Percentiles rank a stretch among this genome's conserved stretches.
These are phyloP conservation scores for Tulasnella sp. DNA, from an alignment of 768 basidiomycete species.

Conservation along the genomic window DNA sequence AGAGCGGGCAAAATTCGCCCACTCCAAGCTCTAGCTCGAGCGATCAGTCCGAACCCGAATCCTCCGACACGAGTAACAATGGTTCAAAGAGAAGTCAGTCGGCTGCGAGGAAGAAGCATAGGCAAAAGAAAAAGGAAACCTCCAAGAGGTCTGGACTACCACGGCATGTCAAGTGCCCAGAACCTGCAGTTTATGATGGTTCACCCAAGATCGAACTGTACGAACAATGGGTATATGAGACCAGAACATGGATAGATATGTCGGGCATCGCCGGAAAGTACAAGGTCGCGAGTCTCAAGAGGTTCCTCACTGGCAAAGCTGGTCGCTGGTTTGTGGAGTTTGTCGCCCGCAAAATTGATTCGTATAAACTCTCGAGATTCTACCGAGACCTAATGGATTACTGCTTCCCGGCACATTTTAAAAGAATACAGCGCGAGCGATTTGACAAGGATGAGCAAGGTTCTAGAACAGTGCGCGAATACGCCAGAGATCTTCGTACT, in stretches of 20 bases:
- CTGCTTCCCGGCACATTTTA: constrained; percentile 9
- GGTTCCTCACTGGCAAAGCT: constrained; percentile 9
- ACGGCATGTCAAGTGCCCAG: not conserved
- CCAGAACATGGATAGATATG: not conserved
- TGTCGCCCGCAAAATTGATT: not conserved
- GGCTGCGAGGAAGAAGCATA: not conserved
- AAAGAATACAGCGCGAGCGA: not conserved
- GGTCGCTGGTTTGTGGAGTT: not conserved
- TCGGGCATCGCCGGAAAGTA: not conserved
- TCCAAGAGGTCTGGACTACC: not conserved
- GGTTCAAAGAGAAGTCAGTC: too few species aligned
- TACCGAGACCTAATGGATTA: not conserved
- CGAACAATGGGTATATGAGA: constrained; percentile 1
- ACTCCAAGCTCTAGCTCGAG: too few species aligned
- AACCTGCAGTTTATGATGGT: constrained; percentile 2
- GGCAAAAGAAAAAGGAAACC: not conserved
- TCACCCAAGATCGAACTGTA: not conserved
- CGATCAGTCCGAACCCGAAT: too few species aligned
- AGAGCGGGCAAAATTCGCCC: too few species aligned
- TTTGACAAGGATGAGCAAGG: not conserved
- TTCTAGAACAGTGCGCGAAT: not conserved
- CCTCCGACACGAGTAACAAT: too few species aligned
- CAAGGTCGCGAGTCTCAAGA: not conserved
- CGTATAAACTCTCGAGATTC: not conserved
- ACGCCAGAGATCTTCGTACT: not conserved